Evolutionary conservation across 768 basidiomycete genomes (phyloP).

Genomic region (Podaxis sp.): DNA sequence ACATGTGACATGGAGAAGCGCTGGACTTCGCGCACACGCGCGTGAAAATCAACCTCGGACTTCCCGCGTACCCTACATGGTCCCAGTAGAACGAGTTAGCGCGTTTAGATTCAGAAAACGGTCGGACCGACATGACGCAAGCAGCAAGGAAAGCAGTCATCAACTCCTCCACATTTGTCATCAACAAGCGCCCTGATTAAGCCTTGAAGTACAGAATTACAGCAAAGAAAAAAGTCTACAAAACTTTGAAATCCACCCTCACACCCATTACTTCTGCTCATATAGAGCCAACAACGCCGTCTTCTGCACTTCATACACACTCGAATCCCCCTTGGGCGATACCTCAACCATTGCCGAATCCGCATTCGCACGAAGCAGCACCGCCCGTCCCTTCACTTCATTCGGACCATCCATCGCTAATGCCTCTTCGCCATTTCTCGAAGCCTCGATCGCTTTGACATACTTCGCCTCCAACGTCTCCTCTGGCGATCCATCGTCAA

Average conservation of each 20-base stretch:
- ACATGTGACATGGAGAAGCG: too few species aligned
- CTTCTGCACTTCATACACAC: slow-evolving; percentile 36
- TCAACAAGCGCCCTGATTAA: too few species aligned
- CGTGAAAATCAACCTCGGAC: too few species aligned
- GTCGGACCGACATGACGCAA: slow-evolving; percentile 7
- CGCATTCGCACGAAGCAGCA: slow-evolving; percentile 42
- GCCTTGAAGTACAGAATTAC: background rate
- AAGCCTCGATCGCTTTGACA: slow-evolving; percentile 29
- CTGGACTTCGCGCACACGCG: too few species aligned
- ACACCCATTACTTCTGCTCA: slow-evolving; percentile 18
- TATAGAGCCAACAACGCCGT: slow-evolving; percentile 35
- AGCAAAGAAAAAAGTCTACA: slow-evolving; percentile 1
- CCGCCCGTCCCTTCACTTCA: slow-evolving; percentile 23
- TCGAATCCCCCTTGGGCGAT: slow-evolving; percentile 34
- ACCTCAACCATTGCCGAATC: slow-evolving; percentile 35
- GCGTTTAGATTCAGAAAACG: background rate
- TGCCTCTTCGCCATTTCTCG: slow-evolving; percentile 43
- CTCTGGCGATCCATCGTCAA: slow-evolving; percentile 27
- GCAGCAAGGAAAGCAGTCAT: background rate
- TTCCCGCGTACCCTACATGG: too few species aligned
- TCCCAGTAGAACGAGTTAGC: background rate
- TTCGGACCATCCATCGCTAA: slow-evolving; percentile 48
- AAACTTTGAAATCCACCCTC: background rate
- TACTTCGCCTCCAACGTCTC: slow-evolving; percentile 29
- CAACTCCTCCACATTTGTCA: too few species aligned